Conservation (phyloP, 2,329 filamentous ascomycete genomes). For the Reticulascus tulasneorum region DNA sequence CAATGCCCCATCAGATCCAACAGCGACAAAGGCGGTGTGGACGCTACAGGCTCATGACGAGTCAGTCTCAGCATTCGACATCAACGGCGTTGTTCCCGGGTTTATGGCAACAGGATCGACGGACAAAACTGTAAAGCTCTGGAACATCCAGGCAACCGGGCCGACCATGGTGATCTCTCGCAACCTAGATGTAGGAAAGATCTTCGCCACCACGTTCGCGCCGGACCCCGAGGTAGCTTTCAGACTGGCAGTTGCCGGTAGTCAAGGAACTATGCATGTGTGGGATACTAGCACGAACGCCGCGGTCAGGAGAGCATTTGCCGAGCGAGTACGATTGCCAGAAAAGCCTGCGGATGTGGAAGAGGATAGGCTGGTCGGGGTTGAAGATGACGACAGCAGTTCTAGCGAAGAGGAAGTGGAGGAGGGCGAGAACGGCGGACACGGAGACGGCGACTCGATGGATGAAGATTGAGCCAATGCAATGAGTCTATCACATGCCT, state of each 20-base stretch:
- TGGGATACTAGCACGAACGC: slow-evolving; percentile 97
- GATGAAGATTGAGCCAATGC: slow-evolving; percentile 57
- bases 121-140: slow-evolving; percentile 93
- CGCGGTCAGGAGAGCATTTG: slow-evolving; percentile 80
- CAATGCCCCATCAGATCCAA: slow-evolving; percentile 67
- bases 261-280: slow-evolving; percentile 86
- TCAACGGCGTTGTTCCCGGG: slow-evolving; percentile 85
- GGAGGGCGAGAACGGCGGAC: slow-evolving; percentile 35
- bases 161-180: slow-evolving; percentile 88
- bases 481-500: too few species aligned
- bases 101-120: slow-evolving; percentile 91
- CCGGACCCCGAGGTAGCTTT: slow-evolving; percentile 90
- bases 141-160: slow-evolving; percentile 79
- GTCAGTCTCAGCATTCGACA: slow-evolving; percentile 85
- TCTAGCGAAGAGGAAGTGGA: slow-evolving; percentile 59
- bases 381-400: slow-evolving; percentile 65
- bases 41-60: slow-evolving; percentile 93
- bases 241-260: slow-evolving; percentile 87
- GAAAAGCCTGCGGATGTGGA: slow-evolving; percentile 54
- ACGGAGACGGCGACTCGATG: slow-evolving; percentile 48
- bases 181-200: slow-evolving; percentile 89
- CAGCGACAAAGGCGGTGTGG: slow-evolving; percentile 82
- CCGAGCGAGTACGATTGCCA: slow-evolving; percentile 57
- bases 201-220: slow-evolving; percentile 87
- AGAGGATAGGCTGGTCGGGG: slow-evolving; percentile 73